These are phyloP conservation scores for Boletus insuetus DNA, from an alignment of 768 basidiomycete species.

Conservation along the genomic window DNA sequence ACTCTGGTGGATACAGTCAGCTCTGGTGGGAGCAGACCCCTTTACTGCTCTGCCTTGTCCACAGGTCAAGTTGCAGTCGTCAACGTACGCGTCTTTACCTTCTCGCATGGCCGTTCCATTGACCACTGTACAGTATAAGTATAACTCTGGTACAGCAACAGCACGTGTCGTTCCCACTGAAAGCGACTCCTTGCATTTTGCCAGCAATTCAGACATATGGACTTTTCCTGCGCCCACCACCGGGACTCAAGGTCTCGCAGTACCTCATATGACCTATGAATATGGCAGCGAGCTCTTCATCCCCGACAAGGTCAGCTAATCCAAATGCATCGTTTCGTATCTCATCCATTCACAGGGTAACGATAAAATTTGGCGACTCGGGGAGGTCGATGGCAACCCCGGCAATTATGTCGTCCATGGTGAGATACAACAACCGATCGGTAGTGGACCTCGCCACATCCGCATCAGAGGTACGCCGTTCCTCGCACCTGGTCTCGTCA, in stretches of 20 bases:
- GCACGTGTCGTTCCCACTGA: constrained; percentile 48
- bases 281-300: constrained; percentile 56
- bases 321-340: neutral
- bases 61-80: constrained; percentile 56
- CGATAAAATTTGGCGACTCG: constrained; percentile 69
- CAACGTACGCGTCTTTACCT: constrained; percentile 41
- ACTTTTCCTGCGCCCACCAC: constrained; percentile 49
- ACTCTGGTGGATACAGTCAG: constrained; percentile 44
- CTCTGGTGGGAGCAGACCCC: constrained; percentile 51
- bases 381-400: constrained; percentile 35
- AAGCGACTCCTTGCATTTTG: constrained; percentile 35
- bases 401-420: constrained; percentile 56
- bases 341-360: constrained; percentile 43
- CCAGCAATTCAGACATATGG: constrained; percentile 38
- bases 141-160: constrained; percentile 44
- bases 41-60: constrained; percentile 49
- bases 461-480: constrained; percentile 32
- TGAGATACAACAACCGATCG: constrained; percentile 54
- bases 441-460: constrained; percentile 64
- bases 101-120: neutral
- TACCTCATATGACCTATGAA: constrained; percentile 67
- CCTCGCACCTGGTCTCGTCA: neutral
- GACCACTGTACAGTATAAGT: constrained; percentile 36
- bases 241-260: constrained; percentile 36
- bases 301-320: constrained; percentile 54